phyloP scores from a whole-genome alignment of 495 filamentous ascomycete species.

The Talaromyces ruber region DNA sequence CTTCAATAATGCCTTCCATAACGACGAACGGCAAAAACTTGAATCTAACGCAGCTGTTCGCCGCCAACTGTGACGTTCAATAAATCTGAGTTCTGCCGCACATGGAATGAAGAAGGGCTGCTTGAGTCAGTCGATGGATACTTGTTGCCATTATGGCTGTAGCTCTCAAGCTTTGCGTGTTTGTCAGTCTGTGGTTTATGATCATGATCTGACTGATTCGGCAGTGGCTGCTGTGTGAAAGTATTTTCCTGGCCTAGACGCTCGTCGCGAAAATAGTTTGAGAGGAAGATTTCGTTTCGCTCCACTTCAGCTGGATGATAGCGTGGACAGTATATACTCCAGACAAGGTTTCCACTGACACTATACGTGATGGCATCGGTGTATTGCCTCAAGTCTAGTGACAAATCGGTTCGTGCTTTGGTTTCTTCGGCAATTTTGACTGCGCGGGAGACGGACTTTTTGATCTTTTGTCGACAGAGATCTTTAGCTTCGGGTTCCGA shows the following conservation, averaged over 20 bases:
- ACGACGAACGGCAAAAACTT: background rate
- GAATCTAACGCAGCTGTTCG: background rate
- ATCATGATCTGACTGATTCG: background rate
- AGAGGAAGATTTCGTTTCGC: background rate
- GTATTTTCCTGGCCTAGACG: background rate
- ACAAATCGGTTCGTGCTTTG: background rate
- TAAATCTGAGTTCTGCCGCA: background rate
- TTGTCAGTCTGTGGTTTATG: background rate
- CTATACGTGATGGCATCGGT: background rate
- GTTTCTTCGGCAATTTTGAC: background rate
- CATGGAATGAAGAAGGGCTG: background rate
- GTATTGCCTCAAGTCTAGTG: background rate
- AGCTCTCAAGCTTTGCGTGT: background rate
- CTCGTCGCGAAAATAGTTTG: background rate
- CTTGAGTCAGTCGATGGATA: background rate
- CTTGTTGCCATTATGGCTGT: background rate
- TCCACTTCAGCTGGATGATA: background rate
- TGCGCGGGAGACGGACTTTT: background rate
- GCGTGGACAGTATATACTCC: background rate
- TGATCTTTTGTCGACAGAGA: background rate
- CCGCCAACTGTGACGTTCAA: background rate
- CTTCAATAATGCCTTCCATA: background rate
- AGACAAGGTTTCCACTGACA: conserved; percentile 1
- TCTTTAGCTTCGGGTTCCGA: background rate
- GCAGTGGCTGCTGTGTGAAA: background rate